phyloP scores from a whole-genome alignment of 192 early-diverging fungal genomes.

The Umbelopsis isabellina region DNA sequence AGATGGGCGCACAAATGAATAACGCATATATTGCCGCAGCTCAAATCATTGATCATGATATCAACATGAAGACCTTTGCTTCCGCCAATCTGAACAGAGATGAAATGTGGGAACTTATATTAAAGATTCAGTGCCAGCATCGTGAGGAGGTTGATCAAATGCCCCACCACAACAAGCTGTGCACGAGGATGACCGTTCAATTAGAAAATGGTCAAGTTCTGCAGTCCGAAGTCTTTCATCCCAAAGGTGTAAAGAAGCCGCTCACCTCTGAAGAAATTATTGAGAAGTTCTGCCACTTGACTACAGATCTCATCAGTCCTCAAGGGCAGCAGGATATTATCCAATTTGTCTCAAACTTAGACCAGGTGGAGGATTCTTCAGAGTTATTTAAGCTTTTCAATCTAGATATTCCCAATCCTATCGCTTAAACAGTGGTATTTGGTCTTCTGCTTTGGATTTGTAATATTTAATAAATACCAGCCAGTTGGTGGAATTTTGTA shows the following conservation, averaged over 20 bases:
- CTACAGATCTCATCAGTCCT: background rate
- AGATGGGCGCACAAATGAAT: constrained; percentile 29
- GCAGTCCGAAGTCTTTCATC: constrained; percentile 12
- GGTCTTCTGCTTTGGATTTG: too few relatives aligned
- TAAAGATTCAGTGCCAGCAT: constrained; percentile 17
- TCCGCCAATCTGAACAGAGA: constrained; percentile 20
- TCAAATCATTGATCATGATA: constrained; percentile 10
- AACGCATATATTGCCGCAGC: constrained; percentile 24
- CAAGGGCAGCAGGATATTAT: constrained; percentile 10
- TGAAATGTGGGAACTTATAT: constrained; percentile 13
- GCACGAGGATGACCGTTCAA: background rate
- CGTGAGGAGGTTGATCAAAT: constrained; percentile 24
- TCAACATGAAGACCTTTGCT: constrained; percentile 13
- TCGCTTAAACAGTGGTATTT: background rate
- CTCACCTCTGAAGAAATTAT: constrained; percentile 16
- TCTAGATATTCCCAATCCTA: constrained; percentile 3
- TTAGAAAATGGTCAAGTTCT: background rate
- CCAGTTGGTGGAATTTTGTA: too few relatives aligned
- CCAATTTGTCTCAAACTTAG: background rate
- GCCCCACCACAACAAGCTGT: constrained; percentile 10
- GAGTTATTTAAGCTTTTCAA: background rate
- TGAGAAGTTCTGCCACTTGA: constrained; percentile 17
- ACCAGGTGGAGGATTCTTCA: background rate
- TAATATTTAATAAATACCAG: too few relatives aligned
- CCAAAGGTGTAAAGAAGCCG: constrained; percentile 26